Conservation (phyloP, 306 rosid genomes). For the Vigna nakashimae region DNA sequence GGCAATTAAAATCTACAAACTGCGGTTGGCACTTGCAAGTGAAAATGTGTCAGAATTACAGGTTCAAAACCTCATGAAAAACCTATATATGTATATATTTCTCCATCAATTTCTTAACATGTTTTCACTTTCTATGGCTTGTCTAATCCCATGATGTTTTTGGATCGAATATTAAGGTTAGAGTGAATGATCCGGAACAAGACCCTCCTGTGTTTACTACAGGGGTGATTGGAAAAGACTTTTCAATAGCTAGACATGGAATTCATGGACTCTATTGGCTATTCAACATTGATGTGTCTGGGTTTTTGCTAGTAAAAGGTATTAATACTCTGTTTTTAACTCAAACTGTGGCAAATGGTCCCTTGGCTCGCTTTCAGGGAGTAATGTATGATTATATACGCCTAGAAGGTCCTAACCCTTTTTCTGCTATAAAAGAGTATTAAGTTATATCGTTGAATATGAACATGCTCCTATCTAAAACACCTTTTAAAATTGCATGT, state of each 20-base stretch:
- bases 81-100: not conserved
- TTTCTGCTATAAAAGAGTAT: not conserved
- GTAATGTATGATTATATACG: constrained; percentile 87
- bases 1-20: constrained; percentile 53
- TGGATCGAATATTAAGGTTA: constrained; percentile 53
- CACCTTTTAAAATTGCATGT: not conserved
- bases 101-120: constrained; percentile 5
- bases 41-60: constrained; percentile 74
- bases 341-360: constrained; percentile 60
- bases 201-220: constrained; percentile 71
- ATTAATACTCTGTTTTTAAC: constrained; percentile 68
- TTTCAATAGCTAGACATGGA: constrained; percentile 91
- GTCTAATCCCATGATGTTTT: not conserved
- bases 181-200: constrained; percentile 66
- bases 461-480: constrained; percentile 3
- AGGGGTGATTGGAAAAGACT: constrained; percentile 81
- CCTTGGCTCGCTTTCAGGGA: constrained; percentile 67
- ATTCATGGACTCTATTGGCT: constrained; percentile 90
- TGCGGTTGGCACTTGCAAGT: constrained; percentile 81
- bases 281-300: constrained; percentile 56
- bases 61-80: constrained; percentile 44
- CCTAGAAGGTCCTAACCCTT: constrained; percentile 59
- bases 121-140: not conserved
- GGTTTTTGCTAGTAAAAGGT: constrained; percentile 53
- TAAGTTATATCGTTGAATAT: not conserved